Conservation (phyloP, 1,139 yeast species). For the Yamadazyma taylorii region DNA sequence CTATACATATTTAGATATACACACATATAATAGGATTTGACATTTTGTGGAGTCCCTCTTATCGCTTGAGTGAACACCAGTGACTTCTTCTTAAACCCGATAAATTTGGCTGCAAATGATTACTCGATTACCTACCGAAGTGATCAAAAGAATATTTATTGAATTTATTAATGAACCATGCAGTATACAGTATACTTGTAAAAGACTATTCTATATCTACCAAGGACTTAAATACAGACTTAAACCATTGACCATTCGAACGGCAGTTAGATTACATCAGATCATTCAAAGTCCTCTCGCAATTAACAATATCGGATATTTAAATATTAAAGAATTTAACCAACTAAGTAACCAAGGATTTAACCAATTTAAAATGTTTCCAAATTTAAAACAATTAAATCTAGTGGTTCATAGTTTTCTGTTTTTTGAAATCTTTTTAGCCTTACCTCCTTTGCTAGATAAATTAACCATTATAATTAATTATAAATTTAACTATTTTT, state of each 20-base stretch:
- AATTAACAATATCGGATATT: background rate
- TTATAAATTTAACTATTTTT: background rate
- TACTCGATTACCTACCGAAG: constrained; percentile 3
- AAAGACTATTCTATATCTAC: background rate
- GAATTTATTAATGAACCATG: background rate
- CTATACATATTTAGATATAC: too few relatives aligned
- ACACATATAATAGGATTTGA: too few relatives aligned
- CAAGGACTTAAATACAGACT: background rate
- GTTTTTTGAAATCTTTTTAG: background rate
- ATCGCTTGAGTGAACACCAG: too few relatives aligned
- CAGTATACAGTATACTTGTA: background rate
- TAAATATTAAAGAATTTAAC: background rate
- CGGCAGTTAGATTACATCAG: background rate
- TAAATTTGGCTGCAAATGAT: constrained; percentile 8
- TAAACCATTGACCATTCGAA: background rate
- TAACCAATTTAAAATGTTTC: constrained; percentile 2
- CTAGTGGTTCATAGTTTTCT: background rate
- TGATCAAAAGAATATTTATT: constrained; percentile 1
- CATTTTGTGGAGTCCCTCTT: background rate
- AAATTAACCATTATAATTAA: constrained; percentile 1
- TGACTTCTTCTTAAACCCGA: too few relatives aligned
- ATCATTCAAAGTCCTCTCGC: background rate
- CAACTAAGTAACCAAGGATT: background rate
- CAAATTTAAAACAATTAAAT: constrained; percentile 2
- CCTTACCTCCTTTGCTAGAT: constrained; percentile 1